phyloP scores from a whole-genome alignment of 768 basidiomycete genomes.

The Mycena kentingensis region DNA sequence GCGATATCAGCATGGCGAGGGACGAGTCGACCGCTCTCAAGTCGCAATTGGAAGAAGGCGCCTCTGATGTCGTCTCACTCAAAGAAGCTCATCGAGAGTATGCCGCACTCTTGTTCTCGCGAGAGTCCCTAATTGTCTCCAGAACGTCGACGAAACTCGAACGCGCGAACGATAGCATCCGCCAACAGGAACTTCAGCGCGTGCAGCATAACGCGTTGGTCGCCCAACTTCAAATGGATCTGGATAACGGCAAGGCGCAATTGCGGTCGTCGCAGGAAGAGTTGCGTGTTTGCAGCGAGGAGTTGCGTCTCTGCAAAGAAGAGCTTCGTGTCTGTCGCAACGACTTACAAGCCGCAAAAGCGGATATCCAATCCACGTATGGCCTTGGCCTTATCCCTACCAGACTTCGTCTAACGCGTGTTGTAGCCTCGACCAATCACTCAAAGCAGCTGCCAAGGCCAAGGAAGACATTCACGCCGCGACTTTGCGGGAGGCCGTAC shows the following conservation, averaged over 20 bases:
- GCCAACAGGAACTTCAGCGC: constrained; percentile 7
- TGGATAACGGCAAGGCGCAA: neutral
- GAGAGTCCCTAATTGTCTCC: neutral
- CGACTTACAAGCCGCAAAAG: too few relatives aligned
- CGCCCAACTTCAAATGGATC: neutral
- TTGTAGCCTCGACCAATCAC: constrained; percentile 7
- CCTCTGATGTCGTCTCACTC: constrained; percentile 1
- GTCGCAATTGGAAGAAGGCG: constrained; percentile 9
- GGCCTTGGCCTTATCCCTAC: neutral
- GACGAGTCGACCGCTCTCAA: constrained; percentile 13
- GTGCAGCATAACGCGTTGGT: neutral
- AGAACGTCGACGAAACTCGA: constrained; percentile 11
- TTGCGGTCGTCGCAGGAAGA: neutral
- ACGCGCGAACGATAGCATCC: constrained; percentile 3
- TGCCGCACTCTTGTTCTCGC: neutral
- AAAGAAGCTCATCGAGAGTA: constrained; percentile 13
- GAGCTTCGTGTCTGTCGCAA: neutral
- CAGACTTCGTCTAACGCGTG: neutral
- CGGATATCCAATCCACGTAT: neutral
- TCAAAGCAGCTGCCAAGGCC: neutral
- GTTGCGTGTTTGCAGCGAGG: too few relatives aligned
- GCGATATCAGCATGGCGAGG: neutral
- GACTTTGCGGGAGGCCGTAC: constrained; percentile 13
- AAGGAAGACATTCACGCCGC: constrained; percentile 9
- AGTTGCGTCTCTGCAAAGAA: neutral